phyloP scores from a whole-genome alignment of 2,329 filamentous ascomycete species.

The Escovopsis sp. region DNA sequence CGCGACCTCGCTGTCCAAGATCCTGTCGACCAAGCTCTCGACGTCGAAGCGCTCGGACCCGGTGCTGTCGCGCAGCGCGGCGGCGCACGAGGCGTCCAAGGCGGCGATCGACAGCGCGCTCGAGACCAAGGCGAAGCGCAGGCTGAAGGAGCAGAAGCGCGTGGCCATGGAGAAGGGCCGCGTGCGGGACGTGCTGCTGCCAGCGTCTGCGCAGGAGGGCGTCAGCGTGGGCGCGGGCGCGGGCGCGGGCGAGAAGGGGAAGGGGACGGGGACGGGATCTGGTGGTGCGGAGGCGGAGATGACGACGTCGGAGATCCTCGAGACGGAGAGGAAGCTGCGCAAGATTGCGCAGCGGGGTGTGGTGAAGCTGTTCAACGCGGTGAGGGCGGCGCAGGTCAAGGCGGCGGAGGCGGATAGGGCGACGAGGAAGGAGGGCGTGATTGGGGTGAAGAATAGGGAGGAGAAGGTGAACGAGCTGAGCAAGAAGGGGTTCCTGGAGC shows the following conservation, averaged over 20 bases:
- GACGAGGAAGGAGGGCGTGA: constrained; percentile 54
- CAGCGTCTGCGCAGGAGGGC: constrained; percentile 38
- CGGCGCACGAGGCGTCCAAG: constrained; percentile 56
- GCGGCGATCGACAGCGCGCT: constrained; percentile 62
- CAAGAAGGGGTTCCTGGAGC: constrained; percentile 87
- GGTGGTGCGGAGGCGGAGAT: constrained; percentile 15
- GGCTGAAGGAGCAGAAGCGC: constrained; percentile 68
- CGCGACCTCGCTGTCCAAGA: constrained; percentile 84
- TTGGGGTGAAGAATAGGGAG: constrained; percentile 67
- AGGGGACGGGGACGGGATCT: no score
- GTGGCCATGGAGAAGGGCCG: constrained; percentile 72
- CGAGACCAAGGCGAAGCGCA: constrained; percentile 65
- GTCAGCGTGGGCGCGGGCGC: constrained; percentile 7
- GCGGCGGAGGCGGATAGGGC: constrained; percentile 62
- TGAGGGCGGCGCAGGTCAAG: constrained; percentile 82
- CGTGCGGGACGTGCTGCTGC: constrained; percentile 68
- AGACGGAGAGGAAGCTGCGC: constrained; percentile 64
- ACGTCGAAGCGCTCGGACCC: constrained; percentile 72
- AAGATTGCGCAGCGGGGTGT: constrained; percentile 90
- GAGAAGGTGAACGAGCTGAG: constrained; percentile 92
- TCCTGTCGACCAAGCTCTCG: constrained; percentile 78
- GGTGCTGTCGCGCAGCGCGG: constrained; percentile 71
- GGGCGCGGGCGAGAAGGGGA: no score
- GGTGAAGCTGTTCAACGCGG: constrained; percentile 90
- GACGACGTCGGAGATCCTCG: constrained; percentile 42